Percentiles rank a stretch among this genome's conserved stretches.
phyloP scores from a whole-genome alignment of 441 rosid genomes.

The Rhodomyrtus psidioides region DNA sequence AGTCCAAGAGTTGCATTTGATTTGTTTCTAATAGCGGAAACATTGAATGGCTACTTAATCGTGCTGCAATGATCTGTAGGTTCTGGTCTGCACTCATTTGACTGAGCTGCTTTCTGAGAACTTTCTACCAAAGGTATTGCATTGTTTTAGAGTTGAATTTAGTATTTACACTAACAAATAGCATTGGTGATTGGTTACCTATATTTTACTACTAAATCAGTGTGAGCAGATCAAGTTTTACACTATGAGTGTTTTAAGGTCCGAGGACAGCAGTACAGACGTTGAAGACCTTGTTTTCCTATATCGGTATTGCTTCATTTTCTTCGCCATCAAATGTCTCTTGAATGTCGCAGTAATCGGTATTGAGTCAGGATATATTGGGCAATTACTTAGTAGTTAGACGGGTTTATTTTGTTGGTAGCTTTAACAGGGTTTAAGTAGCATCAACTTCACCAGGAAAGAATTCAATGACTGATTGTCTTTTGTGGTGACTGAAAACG shows the following conservation, averaged over 20 bases:
- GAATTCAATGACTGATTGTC: background rate
- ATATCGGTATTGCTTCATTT: conserved; percentile 48
- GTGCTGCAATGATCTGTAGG: conserved; percentile 32
- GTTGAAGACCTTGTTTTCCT: conserved; percentile 80
- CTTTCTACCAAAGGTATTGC: conserved; percentile 67
- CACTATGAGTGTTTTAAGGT: conserved; percentile 91
- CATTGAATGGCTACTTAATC: background rate
- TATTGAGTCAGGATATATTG: background rate
- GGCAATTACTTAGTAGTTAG: background rate
- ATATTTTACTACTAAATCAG: conserved; percentile 26
- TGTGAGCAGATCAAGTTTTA: conserved; percentile 68
- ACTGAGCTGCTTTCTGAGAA: conserved; percentile 65
- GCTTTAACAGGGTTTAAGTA: background rate
- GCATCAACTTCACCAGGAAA: background rate
- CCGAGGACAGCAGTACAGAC: conserved; percentile 41
- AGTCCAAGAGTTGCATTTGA: background rate
- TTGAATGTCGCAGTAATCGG: background rate
- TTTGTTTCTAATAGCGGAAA: background rate
- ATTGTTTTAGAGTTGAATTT: conserved; percentile 1
- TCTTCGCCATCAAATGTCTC: background rate
- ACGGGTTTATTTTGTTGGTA: background rate
- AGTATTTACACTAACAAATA: background rate
- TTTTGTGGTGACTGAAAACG: background rate
- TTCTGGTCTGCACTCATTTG: conserved; percentile 86
- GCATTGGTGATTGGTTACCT: background rate